These are phyloP conservation scores for Schizonepeta tenuifolia DNA, from an alignment of 257 asterid genomes.

Conservation along the genomic window DNA sequence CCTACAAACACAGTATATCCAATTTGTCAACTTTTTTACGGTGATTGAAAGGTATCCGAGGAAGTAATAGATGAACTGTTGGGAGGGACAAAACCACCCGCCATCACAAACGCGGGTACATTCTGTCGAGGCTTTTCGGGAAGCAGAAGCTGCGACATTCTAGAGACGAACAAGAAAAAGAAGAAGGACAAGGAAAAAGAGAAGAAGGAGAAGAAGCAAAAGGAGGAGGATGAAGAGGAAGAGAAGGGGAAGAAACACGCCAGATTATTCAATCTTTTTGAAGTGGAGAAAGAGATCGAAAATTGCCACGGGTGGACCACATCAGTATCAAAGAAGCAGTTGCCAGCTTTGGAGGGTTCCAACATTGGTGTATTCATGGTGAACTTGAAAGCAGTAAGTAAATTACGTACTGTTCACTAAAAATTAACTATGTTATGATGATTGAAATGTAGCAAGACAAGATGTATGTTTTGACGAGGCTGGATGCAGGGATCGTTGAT, in stretches of 20 bases:
- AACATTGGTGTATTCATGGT: conserved; percentile 64
- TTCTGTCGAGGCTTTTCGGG: conserved; percentile 30
- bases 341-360: conserved; percentile 47
- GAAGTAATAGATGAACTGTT: conserved; percentile 59
- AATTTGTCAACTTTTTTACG: background rate
- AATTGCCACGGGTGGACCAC: conserved; percentile 88
- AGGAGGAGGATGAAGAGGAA: conserved; percentile 33
- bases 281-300: conserved; percentile 58
- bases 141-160: conserved; percentile 18
- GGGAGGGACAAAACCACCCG: conserved; percentile 47
- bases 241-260: conserved; percentile 27
- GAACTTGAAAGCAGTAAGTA: conserved; percentile 61
- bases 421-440: too few relatives aligned
- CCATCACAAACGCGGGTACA: conserved; percentile 46
- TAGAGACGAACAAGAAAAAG: conserved; percentile 42
- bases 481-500: conserved; percentile 70
- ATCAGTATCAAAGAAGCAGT: conserved; percentile 46
- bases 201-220: conserved; percentile 41
- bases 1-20: too few relatives aligned
- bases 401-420: too few relatives aligned
- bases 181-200: conserved; percentile 14
- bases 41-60: conserved; percentile 48
- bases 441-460: too few relatives aligned
- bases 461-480: background rate
- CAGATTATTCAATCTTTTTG: conserved; percentile 53